These are phyloP conservation scores for Vigna trinervia DNA, from an alignment of 306 rosid species.

Conservation along the genomic window DNA sequence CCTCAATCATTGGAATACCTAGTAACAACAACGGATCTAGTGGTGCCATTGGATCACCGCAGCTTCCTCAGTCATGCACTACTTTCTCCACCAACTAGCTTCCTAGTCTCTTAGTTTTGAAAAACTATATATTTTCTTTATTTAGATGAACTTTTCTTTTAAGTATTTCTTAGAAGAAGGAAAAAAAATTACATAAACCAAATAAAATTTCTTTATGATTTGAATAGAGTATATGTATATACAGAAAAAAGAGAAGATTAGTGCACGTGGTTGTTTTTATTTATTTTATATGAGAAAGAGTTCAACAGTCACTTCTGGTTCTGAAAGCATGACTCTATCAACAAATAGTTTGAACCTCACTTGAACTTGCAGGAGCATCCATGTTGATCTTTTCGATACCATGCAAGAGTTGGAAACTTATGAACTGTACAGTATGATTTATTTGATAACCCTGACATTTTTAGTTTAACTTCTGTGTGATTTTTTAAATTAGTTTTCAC, in stretches of 20 bases:
- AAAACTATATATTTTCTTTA: neutral
- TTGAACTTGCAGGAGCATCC: neutral
- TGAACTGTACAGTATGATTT: neutral
- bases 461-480: neutral
- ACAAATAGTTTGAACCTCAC: constrained; percentile 1
- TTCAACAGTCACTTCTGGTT: neutral
- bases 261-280: neutral
- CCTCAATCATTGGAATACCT: constrained; percentile 51
- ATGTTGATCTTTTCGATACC: neutral
- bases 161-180: too few species aligned
- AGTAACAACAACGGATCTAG: neutral
- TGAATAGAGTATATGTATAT: constrained; percentile 6
- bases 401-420: neutral
- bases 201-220: too few species aligned
- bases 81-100: constrained; percentile 57
- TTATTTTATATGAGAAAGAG: neutral
- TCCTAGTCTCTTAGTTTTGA: constrained; percentile 3
- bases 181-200: too few species aligned
- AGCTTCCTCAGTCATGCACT: constrained; percentile 60
- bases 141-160: too few species aligned
- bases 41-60: constrained; percentile 43
- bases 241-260: constrained; percentile 22
- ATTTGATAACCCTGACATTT: neutral
- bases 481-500: too few species aligned
- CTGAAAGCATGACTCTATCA: neutral